A percentile compares a stretch with the other conserved stretches of the same genome.
Evolutionary conservation across 2,329 filamentous ascomycete genomes (phyloP).

Genomic region (Neofusicoccum laricinum): DNA sequence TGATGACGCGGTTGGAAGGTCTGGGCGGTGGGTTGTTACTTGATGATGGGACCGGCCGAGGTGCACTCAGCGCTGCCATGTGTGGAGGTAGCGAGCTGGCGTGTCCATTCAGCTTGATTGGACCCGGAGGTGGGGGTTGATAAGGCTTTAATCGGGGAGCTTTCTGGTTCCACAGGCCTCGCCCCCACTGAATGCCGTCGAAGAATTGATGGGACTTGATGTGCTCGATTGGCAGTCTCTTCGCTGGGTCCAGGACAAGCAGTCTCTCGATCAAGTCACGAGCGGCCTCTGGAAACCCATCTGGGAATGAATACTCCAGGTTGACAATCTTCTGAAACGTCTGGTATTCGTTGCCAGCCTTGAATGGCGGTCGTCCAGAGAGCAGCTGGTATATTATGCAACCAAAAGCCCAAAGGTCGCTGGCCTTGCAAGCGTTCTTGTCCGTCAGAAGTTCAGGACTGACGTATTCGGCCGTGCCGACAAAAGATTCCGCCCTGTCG

Average conservation of each 20-base stretch:
- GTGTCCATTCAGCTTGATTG: constrained; percentile 50
- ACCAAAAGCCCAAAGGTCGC: constrained; percentile 96
- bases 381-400: constrained; percentile 97
- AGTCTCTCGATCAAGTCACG: constrained; percentile 87
- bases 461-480: constrained; percentile 96
- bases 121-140: constrained; percentile 71
- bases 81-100: constrained; percentile 18
- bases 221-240: constrained; percentile 85
- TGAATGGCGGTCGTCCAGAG: constrained; percentile 95
- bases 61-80: constrained; percentile 22
- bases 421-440: constrained; percentile 96
- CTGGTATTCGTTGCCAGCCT: constrained; percentile 90
- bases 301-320: constrained; percentile 89
- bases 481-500: constrained; percentile 85
- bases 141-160: constrained; percentile 85
- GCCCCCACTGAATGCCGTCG: constrained; percentile 79
- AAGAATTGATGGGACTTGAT: constrained; percentile 98
- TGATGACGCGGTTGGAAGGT: constrained; percentile 69
- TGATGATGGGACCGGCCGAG: constrained; percentile 27
- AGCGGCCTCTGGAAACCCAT: constrained; percentile 81
- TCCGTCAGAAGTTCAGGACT: constrained; percentile 95
- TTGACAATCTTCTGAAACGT: constrained; percentile 98
- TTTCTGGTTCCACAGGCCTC: constrained; percentile 82
- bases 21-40: constrained; percentile 48
- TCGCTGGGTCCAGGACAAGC: constrained; percentile 81